Conservation (phyloP, 352 stramenopile genomes). For the Pythium dissimile region DNA sequence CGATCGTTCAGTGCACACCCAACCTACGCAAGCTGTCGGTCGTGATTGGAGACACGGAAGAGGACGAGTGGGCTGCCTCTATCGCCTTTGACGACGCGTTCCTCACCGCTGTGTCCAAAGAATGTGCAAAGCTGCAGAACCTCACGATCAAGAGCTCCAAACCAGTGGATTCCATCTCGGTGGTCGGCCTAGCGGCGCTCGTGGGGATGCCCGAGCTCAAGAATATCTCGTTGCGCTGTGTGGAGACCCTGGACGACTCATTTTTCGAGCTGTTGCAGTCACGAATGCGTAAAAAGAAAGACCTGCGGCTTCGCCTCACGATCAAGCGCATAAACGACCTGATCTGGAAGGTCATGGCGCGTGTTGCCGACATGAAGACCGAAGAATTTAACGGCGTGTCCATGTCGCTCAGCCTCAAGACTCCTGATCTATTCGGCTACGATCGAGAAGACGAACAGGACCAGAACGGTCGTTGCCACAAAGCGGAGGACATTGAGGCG, state of each 20-base stretch:
- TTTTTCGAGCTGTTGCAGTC: conserved; percentile 2
- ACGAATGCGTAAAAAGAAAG: conserved; percentile 2
- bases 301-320: conserved; percentile 1
- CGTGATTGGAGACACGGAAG: not conserved
- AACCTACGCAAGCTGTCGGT: conserved; percentile 2
- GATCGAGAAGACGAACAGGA: not conserved
- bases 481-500: not conserved
- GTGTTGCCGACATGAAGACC: conserved; percentile 1
- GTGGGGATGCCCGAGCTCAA: not conserved
- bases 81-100: conserved; percentile 12
- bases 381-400: conserved; percentile 5
- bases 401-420: conserved; percentile 12
- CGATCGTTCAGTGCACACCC: not conserved
- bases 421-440: conserved; percentile 10
- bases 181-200: not conserved
- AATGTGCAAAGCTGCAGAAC: conserved; percentile 6
- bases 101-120: not conserved
- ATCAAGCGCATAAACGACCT: conserved; percentile 4
- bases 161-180: not conserved
- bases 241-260: conserved; percentile 1
- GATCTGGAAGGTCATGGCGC: conserved; percentile 15
- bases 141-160: conserved; percentile 2
- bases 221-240: not conserved
- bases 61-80: conserved; percentile 1
- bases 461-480: conserved; percentile 6